Conservation (phyloP, 2,329 filamentous ascomycete species). For the Pestalotiopsis sp. region DNA sequence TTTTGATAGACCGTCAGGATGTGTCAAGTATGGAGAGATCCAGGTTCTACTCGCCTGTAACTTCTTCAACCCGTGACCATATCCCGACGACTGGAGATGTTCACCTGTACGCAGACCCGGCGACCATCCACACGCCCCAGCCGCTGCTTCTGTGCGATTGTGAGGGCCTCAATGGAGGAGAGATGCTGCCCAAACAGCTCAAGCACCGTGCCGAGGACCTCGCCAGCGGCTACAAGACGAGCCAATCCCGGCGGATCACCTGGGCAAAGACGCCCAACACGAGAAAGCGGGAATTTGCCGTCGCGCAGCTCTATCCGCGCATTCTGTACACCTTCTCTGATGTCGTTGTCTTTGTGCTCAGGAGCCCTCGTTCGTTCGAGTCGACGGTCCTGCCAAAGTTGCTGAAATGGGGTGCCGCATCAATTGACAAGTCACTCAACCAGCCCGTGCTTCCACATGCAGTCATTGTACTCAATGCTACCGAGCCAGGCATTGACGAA, state of each 20-base stretch:
- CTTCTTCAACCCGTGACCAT: constrained; percentile 39
- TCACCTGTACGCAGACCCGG: constrained; percentile 51
- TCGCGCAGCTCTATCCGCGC: constrained; percentile 41
- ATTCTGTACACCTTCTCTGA: constrained; percentile 48
- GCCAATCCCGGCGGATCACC: constrained; percentile 23
- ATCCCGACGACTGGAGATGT: constrained; percentile 51
- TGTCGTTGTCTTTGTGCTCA: constrained; percentile 43
- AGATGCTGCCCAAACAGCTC: constrained; percentile 33
- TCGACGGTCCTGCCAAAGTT: constrained; percentile 39
- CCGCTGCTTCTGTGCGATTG: constrained; percentile 52
- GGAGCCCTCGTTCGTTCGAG: constrained; percentile 42
- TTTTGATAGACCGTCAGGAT: constrained; percentile 41
- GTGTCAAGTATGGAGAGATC: constrained; percentile 24
- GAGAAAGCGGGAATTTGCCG: constrained; percentile 36
- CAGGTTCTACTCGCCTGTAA: constrained; percentile 41
- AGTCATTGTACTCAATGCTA: constrained; percentile 52
- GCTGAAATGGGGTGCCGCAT: constrained; percentile 50
- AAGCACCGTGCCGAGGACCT: constrained; percentile 21
- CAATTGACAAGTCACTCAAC: constrained; percentile 53
- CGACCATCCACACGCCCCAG: constrained; percentile 33
- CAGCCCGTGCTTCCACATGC: constrained; percentile 56
- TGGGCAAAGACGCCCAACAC: constrained; percentile 36
- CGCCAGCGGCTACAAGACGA: constrained; percentile 16
- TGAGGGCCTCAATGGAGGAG: constrained; percentile 52
- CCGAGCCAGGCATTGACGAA: constrained; percentile 36